Base-by-base conservation (phyloP, 768 basidiomycete genomes). In the Neoboletus magnificus region DNA sequence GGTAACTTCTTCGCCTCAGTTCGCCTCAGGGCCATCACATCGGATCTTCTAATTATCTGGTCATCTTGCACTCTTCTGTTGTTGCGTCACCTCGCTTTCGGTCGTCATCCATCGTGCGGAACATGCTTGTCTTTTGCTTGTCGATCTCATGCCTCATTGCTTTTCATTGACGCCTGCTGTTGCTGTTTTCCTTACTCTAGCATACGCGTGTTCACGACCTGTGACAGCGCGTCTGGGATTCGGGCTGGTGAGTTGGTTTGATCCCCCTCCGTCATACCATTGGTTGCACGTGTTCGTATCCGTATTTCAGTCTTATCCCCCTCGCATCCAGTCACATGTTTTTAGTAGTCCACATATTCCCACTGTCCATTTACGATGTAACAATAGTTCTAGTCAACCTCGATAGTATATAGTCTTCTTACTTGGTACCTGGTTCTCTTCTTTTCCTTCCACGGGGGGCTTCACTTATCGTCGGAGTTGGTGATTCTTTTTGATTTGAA, bases 1-100 rank as follows among this genome's bases (percentile, higher is more conserved):
- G 87, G 86, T 88, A 67, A 63, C 20, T 29, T 32, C 29, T 33
- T 51, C 42, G 32, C 46, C 44, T 47, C 39, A 18, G 32, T 41
- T 29, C 54, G 5, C 30, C 18, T 53, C 25, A 56, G 56, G 50
- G 52, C 54, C 53, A 48, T 44, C 62, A 56, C 57, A 54, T 54
- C 40, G 61, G 57, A 60, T 59, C 43, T 57, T 59, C 46, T 66
- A 63, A 59, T 62, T 53, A 62, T 64, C 53, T 66, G 62, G 55
- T 58, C 52, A 50, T 60, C 55, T 57, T 59, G 62, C 55, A n/a
- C 42, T 54, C 43, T 53, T 60, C 35, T 59, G 63, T 60, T 62
- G 58, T 47, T 43, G 64, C 43, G 53, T 55, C 33, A 49, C 56
- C 57, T 60, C 54, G 42, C 55, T 64, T 56, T 61, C 58, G 33